Evolutionary conservation across 768 basidiomycete genomes (phyloP), one percentile per base, ranked within the genome.

Genomic region (Sutorius australiensis): DNA sequence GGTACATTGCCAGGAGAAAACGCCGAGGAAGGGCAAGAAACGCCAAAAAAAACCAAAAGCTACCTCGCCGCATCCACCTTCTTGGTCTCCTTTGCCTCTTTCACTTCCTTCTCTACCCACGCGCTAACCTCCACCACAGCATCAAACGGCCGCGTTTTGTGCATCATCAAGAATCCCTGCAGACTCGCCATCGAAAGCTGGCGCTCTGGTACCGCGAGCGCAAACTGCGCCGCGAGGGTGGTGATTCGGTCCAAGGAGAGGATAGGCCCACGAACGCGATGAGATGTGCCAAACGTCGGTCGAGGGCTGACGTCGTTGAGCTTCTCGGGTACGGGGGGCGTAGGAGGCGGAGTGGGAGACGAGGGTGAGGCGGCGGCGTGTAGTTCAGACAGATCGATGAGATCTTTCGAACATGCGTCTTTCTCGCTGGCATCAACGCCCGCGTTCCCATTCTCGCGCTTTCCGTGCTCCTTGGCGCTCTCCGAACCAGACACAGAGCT

Each of bases 121-220:
- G 52, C 67, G 10, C 60, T 62, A 6, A 75, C 66, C 3, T 74
- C 73, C 21, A 67, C 65, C 13, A 82, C 76, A 8, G 87, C 87
- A 13, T 76, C 77, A 54, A 71, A 65, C 0, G 88, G 86, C 5
- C 77, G 67, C 6, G 71, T 73, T 67, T 89, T 88, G 72, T 85
- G 80, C 17, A 72, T 68, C 84, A 92, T 87, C 54, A 91, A 66
- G 64, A 82, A 88, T 4, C 84, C 80, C 50, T 78, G 78, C 0
- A 80, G 63, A 21, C 68, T 69, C 3, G 78, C 76, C 64, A 77
- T 74, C 33, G 74, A 72, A 11, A 76, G 41, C 52, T 68, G 67
- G 27, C 74, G 65, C 43, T 79, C 74, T 1, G 81, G 80, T 13
- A 92, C 74, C 11, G 65, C 70, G 1, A 72, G 72, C 3, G 80